Percentiles rank a stretch among this genome's conserved stretches.
Evolutionary conservation across 2,329 filamentous ascomycete species (phyloP).

Genomic region (Trichophyton mentagrophytes): DNA sequence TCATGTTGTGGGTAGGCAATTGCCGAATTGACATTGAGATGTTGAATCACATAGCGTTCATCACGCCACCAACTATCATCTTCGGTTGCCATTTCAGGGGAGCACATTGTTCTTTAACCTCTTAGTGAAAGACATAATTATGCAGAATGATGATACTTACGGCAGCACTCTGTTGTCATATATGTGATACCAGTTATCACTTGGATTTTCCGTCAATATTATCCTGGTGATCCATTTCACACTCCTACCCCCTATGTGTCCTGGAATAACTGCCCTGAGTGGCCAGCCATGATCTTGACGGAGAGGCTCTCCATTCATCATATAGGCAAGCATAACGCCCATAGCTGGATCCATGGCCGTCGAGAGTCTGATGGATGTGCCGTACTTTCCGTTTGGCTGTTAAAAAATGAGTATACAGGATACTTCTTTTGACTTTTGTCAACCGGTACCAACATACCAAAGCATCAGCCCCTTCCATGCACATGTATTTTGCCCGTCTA

Average conservation of each 20-base stretch:
- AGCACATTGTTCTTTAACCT: constrained; percentile 53
- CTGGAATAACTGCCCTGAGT: constrained; percentile 69
- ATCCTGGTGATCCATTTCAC: constrained; percentile 86
- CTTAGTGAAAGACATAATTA: constrained; percentile 6
- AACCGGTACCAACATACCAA: constrained; percentile 34
- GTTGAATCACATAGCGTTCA: constrained; percentile 85
- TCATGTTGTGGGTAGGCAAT: constrained; percentile 69
- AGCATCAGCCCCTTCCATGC: constrained; percentile 82
- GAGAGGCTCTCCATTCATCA: constrained; percentile 77
- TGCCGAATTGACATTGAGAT: constrained; percentile 76
- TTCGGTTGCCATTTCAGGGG: constrained; percentile 64
- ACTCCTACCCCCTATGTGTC: constrained; percentile 81
- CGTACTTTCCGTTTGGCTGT: constrained; percentile 74
- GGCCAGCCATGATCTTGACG: constrained; percentile 78
- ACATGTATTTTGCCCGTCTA: constrained; percentile 65
- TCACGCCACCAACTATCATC: constrained; percentile 71
- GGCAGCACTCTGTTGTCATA: constrained; percentile 86
- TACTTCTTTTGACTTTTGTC: background rate
- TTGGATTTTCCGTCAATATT: constrained; percentile 63
- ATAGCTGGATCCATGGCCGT: constrained; percentile 75
- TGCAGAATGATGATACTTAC: constrained; percentile 18
- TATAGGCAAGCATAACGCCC: constrained; percentile 76
- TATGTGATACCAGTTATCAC: constrained; percentile 91
- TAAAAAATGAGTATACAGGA: constrained; percentile 11
- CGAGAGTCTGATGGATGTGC: constrained; percentile 74